phyloP scores from a whole-genome alignment of 2,329 filamentous ascomycete species.

The Pestalotiopsis sp. region DNA sequence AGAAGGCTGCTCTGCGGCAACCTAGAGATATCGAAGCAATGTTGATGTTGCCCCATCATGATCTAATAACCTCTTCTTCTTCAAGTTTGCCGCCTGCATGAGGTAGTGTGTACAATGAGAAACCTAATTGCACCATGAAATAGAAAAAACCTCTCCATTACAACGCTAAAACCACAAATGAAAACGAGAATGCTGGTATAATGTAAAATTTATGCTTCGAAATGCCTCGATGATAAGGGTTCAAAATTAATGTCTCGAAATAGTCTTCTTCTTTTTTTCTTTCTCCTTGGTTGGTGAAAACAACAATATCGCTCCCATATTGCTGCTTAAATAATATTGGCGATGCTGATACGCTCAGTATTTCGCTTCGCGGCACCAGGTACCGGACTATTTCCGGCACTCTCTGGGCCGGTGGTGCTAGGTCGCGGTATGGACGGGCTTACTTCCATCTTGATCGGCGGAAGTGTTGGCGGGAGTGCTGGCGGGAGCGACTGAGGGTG shows the following conservation, averaged over 20 bases:
- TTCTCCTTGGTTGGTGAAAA: not conserved
- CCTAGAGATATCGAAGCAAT: not conserved
- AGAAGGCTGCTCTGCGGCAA: not conserved
- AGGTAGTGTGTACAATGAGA: not conserved
- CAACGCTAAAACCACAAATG: not conserved
- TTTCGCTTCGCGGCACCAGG: constrained; percentile 35
- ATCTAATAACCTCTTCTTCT: constrained; percentile 8
- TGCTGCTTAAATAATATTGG: constrained; percentile 41
- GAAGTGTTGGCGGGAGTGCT: constrained; percentile 25
- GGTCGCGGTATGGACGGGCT: constrained; percentile 23
- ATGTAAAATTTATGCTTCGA: not conserved
- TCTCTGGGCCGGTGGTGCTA: constrained; percentile 21
- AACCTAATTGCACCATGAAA: not conserved
- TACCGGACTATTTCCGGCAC: constrained; percentile 34
- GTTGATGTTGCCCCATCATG: not conserved
- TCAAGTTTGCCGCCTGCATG: not conserved
- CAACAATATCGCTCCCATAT: not conserved
- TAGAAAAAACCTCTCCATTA: not conserved
- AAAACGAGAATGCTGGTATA: not conserved
- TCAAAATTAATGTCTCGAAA: not conserved
- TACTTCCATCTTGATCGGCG: constrained; percentile 34
- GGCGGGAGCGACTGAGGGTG: constrained; percentile 26
- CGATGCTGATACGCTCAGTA: constrained; percentile 47
- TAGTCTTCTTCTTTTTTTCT: not conserved
- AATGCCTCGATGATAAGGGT: not conserved